Base-by-base conservation (phyloP, 345 rosid genomes). In the Microthlaspi erraticum region DNA sequence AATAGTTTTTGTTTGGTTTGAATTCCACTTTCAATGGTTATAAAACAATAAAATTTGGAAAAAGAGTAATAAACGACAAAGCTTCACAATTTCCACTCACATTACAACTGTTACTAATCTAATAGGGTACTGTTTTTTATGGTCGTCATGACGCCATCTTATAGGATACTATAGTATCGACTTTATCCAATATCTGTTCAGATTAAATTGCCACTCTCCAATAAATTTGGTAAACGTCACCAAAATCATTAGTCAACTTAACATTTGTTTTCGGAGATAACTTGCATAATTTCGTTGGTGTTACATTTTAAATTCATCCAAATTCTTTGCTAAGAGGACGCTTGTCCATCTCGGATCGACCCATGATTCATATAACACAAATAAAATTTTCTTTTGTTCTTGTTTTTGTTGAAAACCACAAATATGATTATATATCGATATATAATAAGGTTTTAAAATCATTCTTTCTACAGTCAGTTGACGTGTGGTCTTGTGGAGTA, bases 401-500 rank as follows among this genome's bases (percentile, higher is more conserved):
- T 37, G 1, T 37, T 9, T 10, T 3, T 9, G 39, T 37, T 37
- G 39, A 42, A n/a, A 16, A 43, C n/a, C 19, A 14, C 19, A 43
- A 14, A 14, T 43, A 14, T 43, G 19, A 43, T n/a, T 43, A 39
- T 10, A n/a, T 43, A 39, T 10, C 8, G 59, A 31, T 39, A 39
- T 1, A 39, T 4, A 2, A 16, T 16, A 7, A 45, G 11, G 0
- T 16, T 34, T 36, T 56, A 29, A 17, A 14, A 42, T 55, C n/a
- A 8, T 12, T 55, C 29, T 56, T 18, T 8, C 45, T 4, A 37
- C 51, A 89, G 96, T 79, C 84, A 42, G 90, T 86, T 60, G 92
- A 89, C 79, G 89, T 87, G 74, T 89, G 96, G 96, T 87, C 96
- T 12, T 87, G 89, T 78, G 96, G 96, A 76, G 96, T 89, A 10